A percentile compares a stretch with the other conserved stretches of the same genome.
These are phyloP conservation scores for Bimuria novae-zelandiae DNA, from an alignment of 2,329 filamentous ascomycete species.

Conservation along the genomic window DNA sequence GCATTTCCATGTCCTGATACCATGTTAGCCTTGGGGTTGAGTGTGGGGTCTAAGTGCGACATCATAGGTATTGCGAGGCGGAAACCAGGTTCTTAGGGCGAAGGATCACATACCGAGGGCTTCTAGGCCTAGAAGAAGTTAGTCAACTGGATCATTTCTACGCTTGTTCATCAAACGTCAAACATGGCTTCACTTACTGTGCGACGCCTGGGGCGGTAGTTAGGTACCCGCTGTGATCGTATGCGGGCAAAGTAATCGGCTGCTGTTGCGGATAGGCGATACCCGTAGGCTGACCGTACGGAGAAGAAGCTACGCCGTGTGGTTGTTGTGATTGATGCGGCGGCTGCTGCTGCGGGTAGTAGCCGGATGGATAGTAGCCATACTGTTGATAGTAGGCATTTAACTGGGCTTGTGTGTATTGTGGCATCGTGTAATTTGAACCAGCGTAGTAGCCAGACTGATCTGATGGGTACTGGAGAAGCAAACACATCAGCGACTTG, in stretches of 20 bases:
- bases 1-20: conserved; percentile 37
- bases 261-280: conserved; percentile 18
- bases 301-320: conserved; percentile 28
- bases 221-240: background rate
- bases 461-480: conserved; percentile 24
- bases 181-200: background rate
- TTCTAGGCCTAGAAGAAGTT: conserved; percentile 1
- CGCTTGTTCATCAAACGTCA: background rate
- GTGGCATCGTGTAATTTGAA: conserved; percentile 26
- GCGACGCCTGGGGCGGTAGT: background rate
- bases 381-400: conserved; percentile 37
- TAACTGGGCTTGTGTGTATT: conserved; percentile 41
- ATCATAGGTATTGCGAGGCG: conserved; percentile 1
- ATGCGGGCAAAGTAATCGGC: conserved; percentile 5
- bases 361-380: conserved; percentile 30
- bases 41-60: background rate
- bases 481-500: conserved; percentile 4
- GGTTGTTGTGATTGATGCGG: conserved; percentile 19
- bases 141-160: background rate
- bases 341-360: conserved; percentile 1
- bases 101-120: conserved; percentile 8
- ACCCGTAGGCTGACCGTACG: conserved; percentile 22
- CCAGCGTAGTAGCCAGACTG: conserved; percentile 26
- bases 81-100: background rate
- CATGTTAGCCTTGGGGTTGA: conserved; percentile 1